Percentiles rank a stretch among this genome's conserved stretches.
phyloP scores from a whole-genome alignment of 164 flowering plant species.

The Vitis amurensis region DNA sequence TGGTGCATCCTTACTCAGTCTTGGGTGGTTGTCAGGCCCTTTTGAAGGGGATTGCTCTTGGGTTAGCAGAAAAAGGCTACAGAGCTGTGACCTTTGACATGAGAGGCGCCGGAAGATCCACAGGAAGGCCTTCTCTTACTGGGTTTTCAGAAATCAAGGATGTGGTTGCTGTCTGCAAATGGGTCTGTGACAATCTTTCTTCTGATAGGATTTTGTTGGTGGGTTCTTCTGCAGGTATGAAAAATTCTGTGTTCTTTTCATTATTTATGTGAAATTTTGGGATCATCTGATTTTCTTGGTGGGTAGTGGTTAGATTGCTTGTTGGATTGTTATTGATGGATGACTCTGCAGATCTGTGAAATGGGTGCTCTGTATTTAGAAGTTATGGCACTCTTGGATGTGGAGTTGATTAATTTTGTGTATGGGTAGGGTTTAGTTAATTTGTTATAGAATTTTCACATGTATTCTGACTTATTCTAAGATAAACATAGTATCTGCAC shows the following conservation, averaged over 20 bases:
- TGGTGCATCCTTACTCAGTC: slow-evolving; percentile 78
- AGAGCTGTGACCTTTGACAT: slow-evolving; percentile 74
- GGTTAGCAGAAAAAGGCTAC: slow-evolving; percentile 59
- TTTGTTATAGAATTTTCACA: background rate
- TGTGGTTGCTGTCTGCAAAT: slow-evolving; percentile 69
- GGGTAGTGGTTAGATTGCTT: background rate
- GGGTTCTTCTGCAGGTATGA: slow-evolving; percentile 85
- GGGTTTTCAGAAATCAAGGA: slow-evolving; percentile 80
- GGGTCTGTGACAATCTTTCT: slow-evolving; percentile 47
- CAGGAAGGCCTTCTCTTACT: slow-evolving; percentile 74
- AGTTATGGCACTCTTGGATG: background rate
- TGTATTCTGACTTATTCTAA: background rate
- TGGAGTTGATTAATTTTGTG: background rate
- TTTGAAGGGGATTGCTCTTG: slow-evolving; percentile 74
- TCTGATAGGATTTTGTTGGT: slow-evolving; percentile 56
- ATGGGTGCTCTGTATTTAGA: background rate
- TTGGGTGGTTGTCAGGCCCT: slow-evolving; percentile 90
- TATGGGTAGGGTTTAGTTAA: background rate
- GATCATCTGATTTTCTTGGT: slow-evolving; percentile 2
- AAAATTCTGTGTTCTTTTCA: background rate
- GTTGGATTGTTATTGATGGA: slow-evolving; percentile 4
- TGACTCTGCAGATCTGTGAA: slow-evolving; percentile 20
- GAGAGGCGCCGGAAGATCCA: slow-evolving; percentile 86
- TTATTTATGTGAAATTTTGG: background rate
- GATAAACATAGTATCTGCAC: no score